phyloP scores from a whole-genome alignment of 257 asterid genomes.

The Salvia miltiorrhiza region DNA sequence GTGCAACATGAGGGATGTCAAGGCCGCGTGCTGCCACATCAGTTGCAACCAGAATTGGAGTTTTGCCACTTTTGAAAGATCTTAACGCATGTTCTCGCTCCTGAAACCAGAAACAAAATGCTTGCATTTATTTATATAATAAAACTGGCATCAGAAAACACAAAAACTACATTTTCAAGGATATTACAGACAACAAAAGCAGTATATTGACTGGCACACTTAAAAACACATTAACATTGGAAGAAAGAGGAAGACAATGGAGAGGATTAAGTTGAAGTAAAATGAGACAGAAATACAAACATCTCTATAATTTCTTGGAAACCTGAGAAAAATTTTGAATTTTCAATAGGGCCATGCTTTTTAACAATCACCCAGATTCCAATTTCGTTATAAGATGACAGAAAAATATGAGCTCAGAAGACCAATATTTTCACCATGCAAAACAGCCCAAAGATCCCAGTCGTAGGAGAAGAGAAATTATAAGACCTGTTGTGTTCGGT shows the following conservation, averaged over 20 bases:
- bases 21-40: conserved; percentile 99
- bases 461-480: background rate
- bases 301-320: background rate
- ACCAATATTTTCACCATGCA: conserved; percentile 11
- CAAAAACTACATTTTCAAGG: background rate
- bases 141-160: background rate
- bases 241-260: background rate
- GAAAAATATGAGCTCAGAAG: background rate
- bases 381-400: background rate
- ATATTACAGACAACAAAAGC: background rate
- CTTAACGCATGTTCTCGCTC: conserved; percentile 85
- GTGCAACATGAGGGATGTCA: conserved; percentile 94
- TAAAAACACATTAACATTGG: background rate
- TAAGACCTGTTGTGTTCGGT: conserved; percentile 87
- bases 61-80: conserved; percentile 80
- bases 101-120: conserved; percentile 37
- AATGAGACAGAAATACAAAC: background rate
- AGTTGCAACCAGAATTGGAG: conserved; percentile 91
- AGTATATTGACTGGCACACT: background rate
- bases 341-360: background rate
- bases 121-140: background rate
- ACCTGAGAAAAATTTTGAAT: background rate
- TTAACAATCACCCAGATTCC: background rate
- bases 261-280: background rate
- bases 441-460: background rate